Evolutionary conservation across 2,329 filamentous ascomycete species (phyloP), one percentile per base, ranked within the genome.

Genomic region (Beauveria varroae): DNA sequence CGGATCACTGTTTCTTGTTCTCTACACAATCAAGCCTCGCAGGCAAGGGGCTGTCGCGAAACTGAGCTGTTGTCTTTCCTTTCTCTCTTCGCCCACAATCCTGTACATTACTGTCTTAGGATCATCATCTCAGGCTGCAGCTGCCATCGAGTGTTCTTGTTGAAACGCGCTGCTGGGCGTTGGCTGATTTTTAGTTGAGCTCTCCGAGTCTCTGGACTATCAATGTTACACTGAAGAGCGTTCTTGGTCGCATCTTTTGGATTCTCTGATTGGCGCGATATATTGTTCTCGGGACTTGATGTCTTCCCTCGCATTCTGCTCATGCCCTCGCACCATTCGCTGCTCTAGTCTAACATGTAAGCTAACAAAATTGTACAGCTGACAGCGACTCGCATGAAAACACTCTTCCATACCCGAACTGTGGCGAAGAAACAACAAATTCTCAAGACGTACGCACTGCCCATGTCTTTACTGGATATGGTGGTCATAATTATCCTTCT

Each of bases 391-490:
- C 57, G 3, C 49, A 60, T 34, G 47, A 30, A 60, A 53, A 41
- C 26, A 41, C 40, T 24, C 49, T 47, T 18, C 37, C 40, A 46
- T 54, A 47, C 43, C 50, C 22, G 6, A 52, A 20, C 16, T 22
- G 9, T 60, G 40, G n/a, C 40, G 28, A 53, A 22, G 24, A 40
- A 22, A 28, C 37, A 28, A 12, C 57, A 9, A 47, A 34, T 5
- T 16, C 52, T 28, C 50, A 60, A 47, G 89, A 93, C 69, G 81
- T 89, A 64, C 88, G 90, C 67, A 87, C 87, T 61, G 78, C 85
- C 47, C 90, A 95, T 64, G 86, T 88, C 66, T 96, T 95, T 74
- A 80, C 84, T 54, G 83, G 83, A 53, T 91, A 92, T 69, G 81
- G 76, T 59, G 75, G 81, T 34, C 91, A 90, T 69, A 79, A 78